Conservation (phyloP, 768 basidiomycete genomes). For the Hericium alpestre region DNA sequence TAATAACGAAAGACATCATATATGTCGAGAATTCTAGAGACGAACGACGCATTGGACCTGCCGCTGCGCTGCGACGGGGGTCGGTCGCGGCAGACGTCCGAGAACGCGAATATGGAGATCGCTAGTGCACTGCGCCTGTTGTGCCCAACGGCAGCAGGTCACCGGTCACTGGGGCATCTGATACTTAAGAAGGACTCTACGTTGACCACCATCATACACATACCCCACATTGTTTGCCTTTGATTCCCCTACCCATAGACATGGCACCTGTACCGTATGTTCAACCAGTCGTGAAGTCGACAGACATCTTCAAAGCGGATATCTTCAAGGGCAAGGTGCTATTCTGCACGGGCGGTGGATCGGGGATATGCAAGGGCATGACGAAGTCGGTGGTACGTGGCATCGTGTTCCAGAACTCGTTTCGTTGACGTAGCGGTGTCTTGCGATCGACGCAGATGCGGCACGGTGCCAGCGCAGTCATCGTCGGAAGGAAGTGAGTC, state of each 20-base stretch:
- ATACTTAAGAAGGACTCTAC: too few species aligned
- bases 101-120: too few species aligned
- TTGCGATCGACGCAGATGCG: conserved; percentile 43
- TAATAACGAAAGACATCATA: too few species aligned
- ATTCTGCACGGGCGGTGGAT: conserved; percentile 86
- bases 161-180: too few species aligned
- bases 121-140: too few species aligned
- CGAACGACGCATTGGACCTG: too few species aligned
- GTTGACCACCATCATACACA: too few species aligned
- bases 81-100: too few species aligned
- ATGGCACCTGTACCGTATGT: conserved; percentile 35
- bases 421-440: background rate
- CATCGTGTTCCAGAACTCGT: background rate
- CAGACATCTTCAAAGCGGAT: conserved; percentile 59
- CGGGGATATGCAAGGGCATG: conserved; percentile 88
- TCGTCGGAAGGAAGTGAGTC: conserved; percentile 79
- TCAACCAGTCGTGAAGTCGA: conserved; percentile 41
- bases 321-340: conserved; percentile 87
- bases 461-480: conserved; percentile 72
- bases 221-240: background rate
- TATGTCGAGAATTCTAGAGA: too few species aligned
- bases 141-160: too few species aligned
- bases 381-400: conserved; percentile 65
- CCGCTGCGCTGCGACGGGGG: too few species aligned
- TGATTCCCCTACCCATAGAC: background rate